Conservation (phyloP, 495 filamentous ascomycete genomes). For the Penicillium flavigenum region DNA sequence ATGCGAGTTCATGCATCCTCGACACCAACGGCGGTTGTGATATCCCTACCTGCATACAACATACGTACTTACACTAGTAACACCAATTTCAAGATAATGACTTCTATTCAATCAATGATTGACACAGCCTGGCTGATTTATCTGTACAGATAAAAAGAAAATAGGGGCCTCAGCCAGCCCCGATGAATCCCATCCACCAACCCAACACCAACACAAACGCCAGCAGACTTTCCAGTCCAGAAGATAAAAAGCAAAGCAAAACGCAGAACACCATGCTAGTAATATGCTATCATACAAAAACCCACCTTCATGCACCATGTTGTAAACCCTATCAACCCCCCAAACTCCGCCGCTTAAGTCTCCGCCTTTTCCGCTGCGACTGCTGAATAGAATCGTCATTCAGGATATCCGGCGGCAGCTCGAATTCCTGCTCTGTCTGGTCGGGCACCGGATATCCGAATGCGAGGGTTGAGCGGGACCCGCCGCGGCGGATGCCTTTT, state of each 20-base stretch:
- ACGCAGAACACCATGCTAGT: constrained; percentile 4
- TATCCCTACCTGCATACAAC: not conserved
- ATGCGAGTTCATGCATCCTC: not conserved
- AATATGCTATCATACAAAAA: not conserved
- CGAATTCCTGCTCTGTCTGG: constrained; percentile 65
- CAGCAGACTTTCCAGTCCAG: not conserved
- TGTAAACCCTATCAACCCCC: constrained; percentile 8
- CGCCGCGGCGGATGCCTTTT: constrained; percentile 43
- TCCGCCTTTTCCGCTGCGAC: constrained; percentile 59
- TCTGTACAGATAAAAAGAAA: not conserved
- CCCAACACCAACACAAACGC: not conserved
- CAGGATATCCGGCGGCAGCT: constrained; percentile 66
- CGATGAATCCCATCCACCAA: not conserved
- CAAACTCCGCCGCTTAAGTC: constrained; percentile 41
- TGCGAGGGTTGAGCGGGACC: constrained; percentile 49
- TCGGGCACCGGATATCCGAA: constrained; percentile 86
- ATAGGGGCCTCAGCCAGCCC: not conserved
- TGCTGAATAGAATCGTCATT: constrained; percentile 66
- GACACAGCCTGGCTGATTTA: no score
- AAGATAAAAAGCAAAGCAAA: not conserved
- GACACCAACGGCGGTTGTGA: not conserved
- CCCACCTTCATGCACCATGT: not conserved
- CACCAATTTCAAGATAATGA: not conserved
- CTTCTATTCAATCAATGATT: not conserved
- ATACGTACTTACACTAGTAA: not conserved